Evolutionary conservation across 352 stramenopile genomes (phyloP).

Genomic region (Phytophthora sansomeana): DNA sequence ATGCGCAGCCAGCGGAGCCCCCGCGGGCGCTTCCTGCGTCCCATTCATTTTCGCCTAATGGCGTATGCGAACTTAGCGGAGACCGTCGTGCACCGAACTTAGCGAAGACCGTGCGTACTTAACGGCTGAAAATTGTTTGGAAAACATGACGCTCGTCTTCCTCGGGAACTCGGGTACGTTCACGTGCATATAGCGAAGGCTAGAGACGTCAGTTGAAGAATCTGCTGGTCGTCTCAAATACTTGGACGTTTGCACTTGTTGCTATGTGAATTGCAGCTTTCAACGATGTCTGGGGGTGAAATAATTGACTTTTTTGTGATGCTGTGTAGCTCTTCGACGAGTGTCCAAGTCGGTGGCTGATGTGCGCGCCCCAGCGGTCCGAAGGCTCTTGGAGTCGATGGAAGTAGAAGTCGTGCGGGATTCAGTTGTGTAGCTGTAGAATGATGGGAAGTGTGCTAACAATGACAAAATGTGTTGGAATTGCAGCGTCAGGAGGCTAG

Average conservation of each 20-base stretch:
- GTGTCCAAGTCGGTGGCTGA: constrained; percentile 76
- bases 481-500: constrained; percentile 68
- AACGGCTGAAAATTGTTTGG: too few species aligned
- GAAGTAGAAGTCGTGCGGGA: constrained; percentile 69
- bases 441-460: background rate
- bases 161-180: constrained; percentile 73
- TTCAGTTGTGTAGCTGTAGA: background rate
- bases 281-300: constrained; percentile 13
- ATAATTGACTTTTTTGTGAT: constrained; percentile 10
- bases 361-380: constrained; percentile 55
- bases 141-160: constrained; percentile 68
- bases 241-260: background rate
- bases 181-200: constrained; percentile 4
- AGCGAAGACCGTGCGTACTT: too few species aligned
- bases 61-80: constrained; percentile 18
- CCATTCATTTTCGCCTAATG: constrained; percentile 34
- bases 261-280: background rate
- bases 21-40: constrained; percentile 31
- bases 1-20: constrained; percentile 48
- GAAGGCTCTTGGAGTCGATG: constrained; percentile 62
- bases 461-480: background rate
- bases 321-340: constrained; percentile 60
- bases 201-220: background rate
- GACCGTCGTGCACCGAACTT: background rate
- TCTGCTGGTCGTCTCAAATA: background rate